These are phyloP conservation scores for Metarhizium album DNA, from an alignment of 2,329 filamentous ascomycete species.

Conservation along the genomic window DNA sequence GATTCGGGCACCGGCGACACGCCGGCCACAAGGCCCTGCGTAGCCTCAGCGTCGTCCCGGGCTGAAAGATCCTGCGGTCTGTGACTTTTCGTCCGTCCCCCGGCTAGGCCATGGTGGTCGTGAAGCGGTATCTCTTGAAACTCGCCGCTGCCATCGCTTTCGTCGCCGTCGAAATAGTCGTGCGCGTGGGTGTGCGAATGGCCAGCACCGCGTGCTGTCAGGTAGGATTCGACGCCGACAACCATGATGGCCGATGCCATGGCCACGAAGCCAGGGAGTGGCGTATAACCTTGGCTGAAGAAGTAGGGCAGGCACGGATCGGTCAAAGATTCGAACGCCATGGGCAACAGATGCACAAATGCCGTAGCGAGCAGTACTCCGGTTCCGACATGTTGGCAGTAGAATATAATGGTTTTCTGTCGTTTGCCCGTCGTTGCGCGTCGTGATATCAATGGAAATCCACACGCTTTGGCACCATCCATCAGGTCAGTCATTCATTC, in stretches of 20 bases:
- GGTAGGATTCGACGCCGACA: constrained; percentile 78
- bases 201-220: constrained; percentile 59
- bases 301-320: constrained; percentile 65
- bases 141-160: constrained; percentile 26
- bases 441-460: constrained; percentile 54
- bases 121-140: constrained; percentile 14
- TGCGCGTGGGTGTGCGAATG: constrained; percentile 48
- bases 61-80: constrained; percentile 40
- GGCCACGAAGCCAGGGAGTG: constrained; percentile 70
- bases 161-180: constrained; percentile 38
- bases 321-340: constrained; percentile 54
- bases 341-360: constrained; percentile 67
- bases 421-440: constrained; percentile 45
- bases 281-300: constrained; percentile 69
- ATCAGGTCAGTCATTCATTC: background rate
- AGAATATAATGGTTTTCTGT: constrained; percentile 50
- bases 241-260: constrained; percentile 77
- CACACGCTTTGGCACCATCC: constrained; percentile 38
- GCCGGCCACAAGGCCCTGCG: constrained; percentile 45
- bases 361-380: constrained; percentile 79
- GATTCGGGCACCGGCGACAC: constrained; percentile 48
- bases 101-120: constrained; percentile 21
- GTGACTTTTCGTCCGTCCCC: constrained; percentile 25
- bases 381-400: constrained; percentile 67
- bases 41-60: constrained; percentile 35